Percentiles rank a stretch among this genome's conserved stretches.
phyloP scores from a whole-genome alignment of 2,329 filamentous ascomycete genomes.

The Tolypocladium paradoxum region DNA sequence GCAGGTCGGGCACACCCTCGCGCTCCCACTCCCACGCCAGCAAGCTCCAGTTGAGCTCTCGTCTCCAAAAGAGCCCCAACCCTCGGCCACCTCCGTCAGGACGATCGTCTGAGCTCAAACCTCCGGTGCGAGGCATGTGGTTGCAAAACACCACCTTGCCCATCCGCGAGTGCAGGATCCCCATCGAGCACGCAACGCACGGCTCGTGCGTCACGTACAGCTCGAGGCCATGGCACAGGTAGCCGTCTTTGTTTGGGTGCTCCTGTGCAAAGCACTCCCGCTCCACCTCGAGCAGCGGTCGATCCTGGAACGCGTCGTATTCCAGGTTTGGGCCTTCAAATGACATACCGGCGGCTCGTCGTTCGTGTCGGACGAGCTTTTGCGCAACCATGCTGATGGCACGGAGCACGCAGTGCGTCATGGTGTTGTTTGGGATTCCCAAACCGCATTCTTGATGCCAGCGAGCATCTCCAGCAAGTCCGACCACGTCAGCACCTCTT shows the following conservation, averaged over 20 bases:
- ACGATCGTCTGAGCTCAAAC: slow-evolving; percentile 67
- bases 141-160: slow-evolving; percentile 71
- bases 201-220: slow-evolving; percentile 94
- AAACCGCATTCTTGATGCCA: slow-evolving; percentile 45
- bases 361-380: slow-evolving; percentile 48
- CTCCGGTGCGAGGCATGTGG: slow-evolving; percentile 72
- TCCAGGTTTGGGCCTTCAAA: slow-evolving; percentile 30
- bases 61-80: slow-evolving; percentile 60
- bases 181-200: slow-evolving; percentile 96
- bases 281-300: slow-evolving; percentile 59
- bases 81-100: slow-evolving; percentile 45
- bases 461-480: slow-evolving; percentile 66
- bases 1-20: slow-evolving; percentile 25
- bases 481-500: slow-evolving; percentile 47
- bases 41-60: slow-evolving; percentile 79
- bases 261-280: slow-evolving; percentile 49
- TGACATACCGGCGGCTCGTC: slow-evolving; percentile 25
- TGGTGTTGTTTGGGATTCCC: slow-evolving; percentile 52
- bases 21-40: slow-evolving; percentile 68
- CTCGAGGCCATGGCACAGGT: slow-evolving; percentile 88
- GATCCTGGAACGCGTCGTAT: slow-evolving; percentile 56
- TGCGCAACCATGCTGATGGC: slow-evolving; percentile 75
- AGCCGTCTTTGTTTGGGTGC: slow-evolving; percentile 64
- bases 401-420: slow-evolving; percentile 68
- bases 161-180: slow-evolving; percentile 87